Conservation (phyloP, 176 grass and related monocot species). For the Carex pumila region DNA sequence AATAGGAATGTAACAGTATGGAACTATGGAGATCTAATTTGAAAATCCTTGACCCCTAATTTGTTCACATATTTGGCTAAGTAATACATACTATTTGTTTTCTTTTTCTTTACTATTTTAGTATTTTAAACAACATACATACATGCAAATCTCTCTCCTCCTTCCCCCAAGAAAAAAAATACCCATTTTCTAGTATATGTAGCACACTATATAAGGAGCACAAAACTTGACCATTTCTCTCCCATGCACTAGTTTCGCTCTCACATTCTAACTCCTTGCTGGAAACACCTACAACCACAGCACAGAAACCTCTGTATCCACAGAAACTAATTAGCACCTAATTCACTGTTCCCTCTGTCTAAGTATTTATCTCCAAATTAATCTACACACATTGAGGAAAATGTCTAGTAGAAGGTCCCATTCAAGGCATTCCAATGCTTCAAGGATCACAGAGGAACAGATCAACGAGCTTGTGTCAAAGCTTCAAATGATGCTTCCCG, state of each 20-base stretch:
- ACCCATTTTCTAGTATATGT: not conserved
- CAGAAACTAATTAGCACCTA: not conserved
- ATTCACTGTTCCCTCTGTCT: not conserved
- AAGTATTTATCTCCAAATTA: not conserved
- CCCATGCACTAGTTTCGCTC: conserved; percentile 2
- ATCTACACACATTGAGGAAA: not conserved
- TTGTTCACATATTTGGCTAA: not conserved
- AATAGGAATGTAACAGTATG: not conserved
- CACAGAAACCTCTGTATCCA: not conserved
- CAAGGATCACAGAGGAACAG: conserved; percentile 26
- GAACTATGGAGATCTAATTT: not conserved
- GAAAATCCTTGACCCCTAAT: not conserved
- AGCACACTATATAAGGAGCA: conserved; percentile 17
- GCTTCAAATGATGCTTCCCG: conserved; percentile 36
- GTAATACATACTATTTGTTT: not conserved
- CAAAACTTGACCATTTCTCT: conserved; percentile 6
- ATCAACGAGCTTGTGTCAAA: conserved; percentile 41
- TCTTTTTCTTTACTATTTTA: not conserved
- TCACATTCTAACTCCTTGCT: not conserved
- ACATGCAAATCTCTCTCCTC: not conserved
- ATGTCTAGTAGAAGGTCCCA: conserved; percentile 36
- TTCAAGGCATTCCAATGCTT: conserved; percentile 11
- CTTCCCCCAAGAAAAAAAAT: not conserved
- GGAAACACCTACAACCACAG: not conserved
- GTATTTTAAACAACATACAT: not conserved